Evolutionary conservation across 129 eudicot genomes (phyloP), one percentile per base, ranked within the genome.

Genomic region (Flaveria brownii): DNA sequence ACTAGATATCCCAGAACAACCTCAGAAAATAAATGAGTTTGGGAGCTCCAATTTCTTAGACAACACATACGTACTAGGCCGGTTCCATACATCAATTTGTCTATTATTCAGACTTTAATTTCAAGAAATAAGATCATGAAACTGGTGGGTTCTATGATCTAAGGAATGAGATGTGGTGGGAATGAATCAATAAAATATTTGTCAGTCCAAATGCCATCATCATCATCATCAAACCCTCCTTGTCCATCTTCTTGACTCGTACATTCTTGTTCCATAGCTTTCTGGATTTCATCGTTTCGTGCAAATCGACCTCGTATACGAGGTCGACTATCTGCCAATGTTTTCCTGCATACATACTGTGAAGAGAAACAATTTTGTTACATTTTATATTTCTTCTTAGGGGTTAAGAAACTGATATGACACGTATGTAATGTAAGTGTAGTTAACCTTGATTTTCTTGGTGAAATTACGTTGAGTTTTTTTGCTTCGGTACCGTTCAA

Each of bases 321-420:
- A 26, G 96, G 98, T 59, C 98, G 79, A 73, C 98, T 90, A 76
- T 92, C 98, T 9, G 98, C 98, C 81, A 92, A 81, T 59, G 98
- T 92, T 70, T 92, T 92, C 77, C 98, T 84, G 71, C 98, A 92
- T 26, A 82, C 92, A 78, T 92, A 92, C 98, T 92, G 76, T 45
- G 6, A 26, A 36, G 77, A 60, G 20, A 33, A 18, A 59, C 57
- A 17, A 1, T 33, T 45, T 45, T 45, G 13, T 45, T 11, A 45
- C 2, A 45, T 11, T 45, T 45, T 11, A 45, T 20, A 45, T 20
- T 4, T 20, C 1, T 49, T 52, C 30, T 20, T 20, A 33, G 5
- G 28, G 20, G 11, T 16, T 7, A 5, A 25, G 5, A 61, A 61
- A 26, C 42, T 14, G 68, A 61, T 5, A 14, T 26, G 68, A 26